Evolutionary conservation across 805 yeast species (phyloP), one percentile per base, ranked within the genome.

Genomic region (Candida rishiriensis): DNA sequence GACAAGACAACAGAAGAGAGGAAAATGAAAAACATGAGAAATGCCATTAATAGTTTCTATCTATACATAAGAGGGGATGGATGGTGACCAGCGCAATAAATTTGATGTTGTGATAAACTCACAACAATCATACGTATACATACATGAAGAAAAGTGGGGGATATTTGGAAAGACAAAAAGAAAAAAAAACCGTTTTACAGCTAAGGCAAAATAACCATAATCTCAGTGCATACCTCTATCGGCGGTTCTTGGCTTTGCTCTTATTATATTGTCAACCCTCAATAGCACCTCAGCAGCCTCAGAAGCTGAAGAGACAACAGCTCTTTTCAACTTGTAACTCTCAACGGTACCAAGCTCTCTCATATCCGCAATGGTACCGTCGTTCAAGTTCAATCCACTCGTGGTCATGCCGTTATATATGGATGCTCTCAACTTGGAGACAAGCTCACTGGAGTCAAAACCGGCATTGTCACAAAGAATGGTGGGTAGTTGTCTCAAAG

Each of bases 381-480:
- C 73, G 61, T 86, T 81, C 57, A 93, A 76, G 61, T 93, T 96
- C 52, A 93, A 76, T 34, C 99, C 99, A 3, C 91, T 82, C 6
- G 96, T 88, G 16, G 88, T 75, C 75, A 88, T 80, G 31, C 99
- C 99, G 60, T 82, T 85, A 71, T 93, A 93, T 44, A 89, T 84
- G 17, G 95, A 83, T 2, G 97, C 81, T 66, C 97, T 80, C 57
- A 93, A 74, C 64, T 88, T 88, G 10, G 98, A 77, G 12, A 93
- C 95, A 50, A 93, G 72, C 55, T 95, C 98, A 57, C 89, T 81
- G 17, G 97, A 85, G 63, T 93, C 99, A 58, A 79, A 87, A 28
- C 99, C 99, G 3, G 99, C 98, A 62, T 93, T 93, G 61, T 93
- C 98, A 38, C 97, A 96, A 53, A 93, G 73, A 50, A 93, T 90